Conservation (phyloP, 2,329 filamentous ascomycete genomes). For the Phoma sp. region DNA sequence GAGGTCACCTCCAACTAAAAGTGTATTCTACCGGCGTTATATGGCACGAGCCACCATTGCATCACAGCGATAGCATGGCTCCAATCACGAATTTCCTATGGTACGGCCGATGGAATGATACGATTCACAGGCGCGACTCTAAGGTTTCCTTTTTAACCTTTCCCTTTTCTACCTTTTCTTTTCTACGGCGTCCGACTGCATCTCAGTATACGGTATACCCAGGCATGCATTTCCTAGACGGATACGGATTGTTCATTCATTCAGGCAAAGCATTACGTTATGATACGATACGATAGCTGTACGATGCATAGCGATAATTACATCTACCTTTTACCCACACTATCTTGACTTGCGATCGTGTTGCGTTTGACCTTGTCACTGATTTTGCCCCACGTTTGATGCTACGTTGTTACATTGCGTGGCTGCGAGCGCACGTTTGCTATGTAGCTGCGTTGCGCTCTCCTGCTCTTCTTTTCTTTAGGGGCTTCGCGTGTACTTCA, state of each 20-base stretch:
- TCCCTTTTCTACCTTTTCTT: not conserved
- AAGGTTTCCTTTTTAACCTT: not conserved
- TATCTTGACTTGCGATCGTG: not conserved
- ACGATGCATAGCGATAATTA: not conserved
- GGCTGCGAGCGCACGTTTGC: too few relatives aligned
- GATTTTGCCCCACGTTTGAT: too few relatives aligned
- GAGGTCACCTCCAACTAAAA: constrained; percentile 14
- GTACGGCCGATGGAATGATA: not conserved
- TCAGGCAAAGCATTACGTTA: too few relatives aligned
- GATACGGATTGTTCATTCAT: constrained; percentile 3
- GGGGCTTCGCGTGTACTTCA: not conserved
- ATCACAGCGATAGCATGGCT: not conserved
- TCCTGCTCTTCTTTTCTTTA: not conserved
- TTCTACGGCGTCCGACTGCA: constrained; percentile 1
- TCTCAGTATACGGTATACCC: constrained; percentile 12
- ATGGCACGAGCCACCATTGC: not conserved
- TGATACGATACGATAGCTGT: not conserved
- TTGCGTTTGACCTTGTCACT: not conserved
- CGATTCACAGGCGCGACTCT: too few relatives aligned
- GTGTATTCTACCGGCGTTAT: not conserved
- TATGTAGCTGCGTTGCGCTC: too few relatives aligned
- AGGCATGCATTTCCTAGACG: constrained; percentile 1
- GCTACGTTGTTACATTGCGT: too few relatives aligned
- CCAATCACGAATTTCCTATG: not conserved
- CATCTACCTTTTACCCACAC: not conserved